Percentiles rank a stretch among this genome's conserved stretches.
These are phyloP conservation scores for Phanerochaete sordida DNA, from an alignment of 768 basidiomycete genomes.

Conservation along the genomic window DNA sequence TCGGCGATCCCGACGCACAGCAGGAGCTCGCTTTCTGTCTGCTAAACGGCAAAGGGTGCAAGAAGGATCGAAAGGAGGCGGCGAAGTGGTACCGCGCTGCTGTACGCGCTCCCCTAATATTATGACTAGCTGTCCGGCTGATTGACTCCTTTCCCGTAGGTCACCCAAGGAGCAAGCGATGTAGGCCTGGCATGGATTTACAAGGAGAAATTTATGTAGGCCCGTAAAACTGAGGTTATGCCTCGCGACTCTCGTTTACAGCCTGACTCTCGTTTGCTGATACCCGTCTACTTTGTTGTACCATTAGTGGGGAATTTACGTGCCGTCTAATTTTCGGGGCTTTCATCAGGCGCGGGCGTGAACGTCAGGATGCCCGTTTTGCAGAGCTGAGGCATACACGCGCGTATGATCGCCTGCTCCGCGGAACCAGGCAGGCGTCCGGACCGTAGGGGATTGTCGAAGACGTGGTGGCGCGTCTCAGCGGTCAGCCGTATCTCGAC, in stretches of 20 bases:
- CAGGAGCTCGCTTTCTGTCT: conserved; percentile 82
- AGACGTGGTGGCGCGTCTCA: too few species aligned
- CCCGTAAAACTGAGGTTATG: neutral
- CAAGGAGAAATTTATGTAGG: conserved; percentile 70
- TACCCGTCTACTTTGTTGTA: conserved; percentile 2
- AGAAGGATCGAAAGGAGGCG: conserved; percentile 82
- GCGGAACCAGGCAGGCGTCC: too few species aligned
- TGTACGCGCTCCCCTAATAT: too few species aligned
- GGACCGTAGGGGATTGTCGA: too few species aligned
- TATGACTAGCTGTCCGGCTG: too few species aligned
- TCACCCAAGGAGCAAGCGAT: conserved; percentile 72
- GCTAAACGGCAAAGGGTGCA: conserved; percentile 84
- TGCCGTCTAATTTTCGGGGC: neutral
- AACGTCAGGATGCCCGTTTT: too few species aligned
- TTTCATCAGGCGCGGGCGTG: too few species aligned
- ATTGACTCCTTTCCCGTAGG: too few species aligned
- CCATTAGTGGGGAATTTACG: conserved; percentile 2
- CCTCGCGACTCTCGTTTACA: neutral
- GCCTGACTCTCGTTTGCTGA: neutral
- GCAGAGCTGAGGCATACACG: too few species aligned
- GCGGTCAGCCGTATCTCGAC: too few species aligned
- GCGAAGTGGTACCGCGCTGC: conserved; percentile 92
- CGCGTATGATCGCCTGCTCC: too few species aligned
- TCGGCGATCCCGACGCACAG: conserved; percentile 88
- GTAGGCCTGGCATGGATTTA: conserved; percentile 89